Evolutionary conservation across 139 green algal genomes (phyloP), one percentile per base, ranked within the genome.

Genomic region (Limnomonas spitsbergensis): DNA sequence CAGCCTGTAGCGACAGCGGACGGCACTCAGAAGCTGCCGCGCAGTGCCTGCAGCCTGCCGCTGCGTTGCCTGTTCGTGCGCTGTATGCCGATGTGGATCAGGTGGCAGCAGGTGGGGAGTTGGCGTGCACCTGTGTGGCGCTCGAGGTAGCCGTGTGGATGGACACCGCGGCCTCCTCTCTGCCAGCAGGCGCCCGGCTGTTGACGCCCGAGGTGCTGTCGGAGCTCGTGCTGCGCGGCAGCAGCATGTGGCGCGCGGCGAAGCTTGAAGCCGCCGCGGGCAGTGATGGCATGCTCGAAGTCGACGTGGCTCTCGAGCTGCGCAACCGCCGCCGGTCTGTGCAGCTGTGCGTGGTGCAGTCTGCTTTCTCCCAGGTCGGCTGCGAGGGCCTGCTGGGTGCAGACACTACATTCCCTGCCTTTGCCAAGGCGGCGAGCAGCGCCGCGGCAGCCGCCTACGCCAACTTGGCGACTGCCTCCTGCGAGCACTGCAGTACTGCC

Each of bases 11-110:
- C 26, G 27, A 72, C 27, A 36, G 9, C 9, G 61, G 61, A 36
- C 6, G 61, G 61, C 61, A 37, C 26, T 7, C 6, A 7, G 24
- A 7, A 20, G 27, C 26, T 36, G 26, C 27, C 29, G n/a, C n/a
- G n/a, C n/a, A n/a, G n/a, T n/a, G n/a, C n/a, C n/a, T n/a, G n/a
- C n/a, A n/a, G n/a, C n/a, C n/a, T n/a, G n/a, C n/a, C n/a, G n/a
- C n/a, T n/a, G n/a, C n/a, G n/a, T n/a, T n/a, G n/a, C n/a, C n/a
- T n/a, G 61, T 61, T 61, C 27, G 6, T 7, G 70, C 40, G 39
- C 26, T 61, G 39, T 77, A 77, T 32, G 70, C 70, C 3, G 37
- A 7, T 24, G 26, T 77, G 4, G 70, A 77, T 38, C 70, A 77
- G 40, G 70, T 77, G 39, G n/a, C 35, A 37, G 38, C 27, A 26